These are phyloP conservation scores for Phytophthora parvispora DNA, from an alignment of 352 stramenopile genomes.

Conservation along the genomic window DNA sequence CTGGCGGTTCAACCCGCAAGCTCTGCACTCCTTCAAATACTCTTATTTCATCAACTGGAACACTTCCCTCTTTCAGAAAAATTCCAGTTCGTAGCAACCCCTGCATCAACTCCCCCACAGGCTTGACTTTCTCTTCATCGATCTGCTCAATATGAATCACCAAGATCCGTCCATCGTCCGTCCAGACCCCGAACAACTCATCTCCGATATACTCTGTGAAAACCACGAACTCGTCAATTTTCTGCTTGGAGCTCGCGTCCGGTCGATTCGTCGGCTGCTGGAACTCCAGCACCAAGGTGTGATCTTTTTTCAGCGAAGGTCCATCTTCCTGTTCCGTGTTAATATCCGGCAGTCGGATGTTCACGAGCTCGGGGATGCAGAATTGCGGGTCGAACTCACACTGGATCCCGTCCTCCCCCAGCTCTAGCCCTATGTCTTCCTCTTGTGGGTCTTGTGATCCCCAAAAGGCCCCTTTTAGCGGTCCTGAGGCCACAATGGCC, in stretches of 20 bases:
- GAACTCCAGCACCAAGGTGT: conserved; percentile 70
- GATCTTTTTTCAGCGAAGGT: conserved; percentile 38
- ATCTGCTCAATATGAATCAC: conserved; percentile 53
- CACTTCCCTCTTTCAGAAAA: neutral
- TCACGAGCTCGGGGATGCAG: conserved; percentile 60
- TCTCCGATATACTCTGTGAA: conserved; percentile 76
- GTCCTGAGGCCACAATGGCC: conserved; percentile 19
- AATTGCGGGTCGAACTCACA: conserved; percentile 69
- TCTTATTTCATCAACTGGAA: neutral
- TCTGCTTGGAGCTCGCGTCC: conserved; percentile 25
- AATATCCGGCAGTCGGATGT: conserved; percentile 62
- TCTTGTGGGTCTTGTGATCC: neutral
- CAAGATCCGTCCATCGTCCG: conserved; percentile 47
- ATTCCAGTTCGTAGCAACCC: conserved; percentile 43
- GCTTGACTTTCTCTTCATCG: conserved; percentile 40
- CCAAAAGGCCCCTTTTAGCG: conserved; percentile 5
- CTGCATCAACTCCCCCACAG: conserved; percentile 53
- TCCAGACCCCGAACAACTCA: conserved; percentile 48
- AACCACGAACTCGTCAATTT: conserved; percentile 54
- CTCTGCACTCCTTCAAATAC: conserved; percentile 27
- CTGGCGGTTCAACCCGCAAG: conserved; percentile 51
- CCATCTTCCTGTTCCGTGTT: conserved; percentile 1
- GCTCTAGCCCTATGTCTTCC: neutral
- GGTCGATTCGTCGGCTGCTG: conserved; percentile 62
- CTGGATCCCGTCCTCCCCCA: conserved; percentile 23